phyloP scores from a whole-genome alignment of 2,329 filamentous ascomycete genomes.

The Teratosphaeria epicoccoides region DNA sequence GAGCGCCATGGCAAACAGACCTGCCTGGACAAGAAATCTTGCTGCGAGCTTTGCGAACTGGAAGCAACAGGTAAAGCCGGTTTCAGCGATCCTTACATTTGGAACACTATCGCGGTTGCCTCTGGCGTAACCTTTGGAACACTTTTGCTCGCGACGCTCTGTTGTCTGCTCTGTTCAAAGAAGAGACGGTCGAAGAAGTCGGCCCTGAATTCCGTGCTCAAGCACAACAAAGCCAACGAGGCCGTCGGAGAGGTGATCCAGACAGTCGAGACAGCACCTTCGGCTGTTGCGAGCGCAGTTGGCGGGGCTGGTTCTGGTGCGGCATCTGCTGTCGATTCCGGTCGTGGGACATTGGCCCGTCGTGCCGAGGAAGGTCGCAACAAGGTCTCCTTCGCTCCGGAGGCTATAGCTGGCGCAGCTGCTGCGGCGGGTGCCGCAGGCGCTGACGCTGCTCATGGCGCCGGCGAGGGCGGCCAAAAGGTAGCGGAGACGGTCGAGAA shows the following conservation, averaged over 20 bases:
- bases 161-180: background rate
- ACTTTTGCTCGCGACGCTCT: background rate
- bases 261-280: background rate
- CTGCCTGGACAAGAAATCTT: background rate
- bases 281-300: background rate
- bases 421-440: background rate
- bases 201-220: background rate
- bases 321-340: background rate
- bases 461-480: background rate
- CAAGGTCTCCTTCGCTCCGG: slow-evolving; percentile 31
- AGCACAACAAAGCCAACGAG: background rate
- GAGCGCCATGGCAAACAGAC: background rate
- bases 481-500: background rate
- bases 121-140: background rate
- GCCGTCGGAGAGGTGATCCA: background rate
- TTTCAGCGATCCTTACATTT: background rate
- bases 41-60: background rate
- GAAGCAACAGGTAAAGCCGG: background rate
- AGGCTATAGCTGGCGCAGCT: background rate
- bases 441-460: background rate
- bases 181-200: background rate
- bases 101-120: background rate
- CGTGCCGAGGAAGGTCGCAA: slow-evolving; percentile 83
- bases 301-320: background rate
- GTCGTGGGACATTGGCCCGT: slow-evolving; percentile 53